Evolutionary conservation across 129 eudicot species (phyloP).

Genomic region (Apium graveolens): DNA sequence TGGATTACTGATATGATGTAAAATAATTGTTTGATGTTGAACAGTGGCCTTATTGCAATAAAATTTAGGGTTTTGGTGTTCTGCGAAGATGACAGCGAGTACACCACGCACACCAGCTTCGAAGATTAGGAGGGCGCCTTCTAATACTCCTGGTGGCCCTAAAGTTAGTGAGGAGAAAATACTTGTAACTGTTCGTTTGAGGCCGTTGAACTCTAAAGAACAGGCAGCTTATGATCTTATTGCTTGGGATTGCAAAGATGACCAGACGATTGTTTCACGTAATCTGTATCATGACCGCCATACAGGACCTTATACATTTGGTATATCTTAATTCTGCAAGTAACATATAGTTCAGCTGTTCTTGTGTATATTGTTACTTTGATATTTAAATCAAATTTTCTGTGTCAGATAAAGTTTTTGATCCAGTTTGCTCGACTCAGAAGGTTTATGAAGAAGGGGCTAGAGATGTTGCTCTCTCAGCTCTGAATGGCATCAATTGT

Average conservation of each 20-base stretch:
- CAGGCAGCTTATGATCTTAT: conserved; percentile 69
- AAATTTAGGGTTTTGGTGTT: neutral
- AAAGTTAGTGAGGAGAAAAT: conserved; percentile 64
- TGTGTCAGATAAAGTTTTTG: conserved; percentile 76
- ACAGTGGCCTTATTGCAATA: neutral
- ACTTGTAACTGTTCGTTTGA: conserved; percentile 70
- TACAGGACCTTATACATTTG: conserved; percentile 54
- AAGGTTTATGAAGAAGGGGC: conserved; percentile 89
- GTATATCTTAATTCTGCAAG: conserved; percentile 20
- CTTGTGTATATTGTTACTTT: neutral
- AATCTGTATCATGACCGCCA: conserved; percentile 56
- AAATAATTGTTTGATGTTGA: neutral
- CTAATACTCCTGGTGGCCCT: conserved; percentile 46
- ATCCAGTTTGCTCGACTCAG: conserved; percentile 49
- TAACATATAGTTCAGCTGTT: neutral
- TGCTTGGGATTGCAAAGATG: conserved; percentile 77
- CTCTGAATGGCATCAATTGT: conserved; percentile 88
- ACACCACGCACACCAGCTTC: conserved; percentile 62
- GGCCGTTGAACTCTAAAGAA: conserved; percentile 77
- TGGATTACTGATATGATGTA: neutral
- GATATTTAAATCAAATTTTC: neutral
- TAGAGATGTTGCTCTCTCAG: conserved; percentile 92
- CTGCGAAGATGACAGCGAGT: conserved; percentile 37
- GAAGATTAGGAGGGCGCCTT: conserved; percentile 33
- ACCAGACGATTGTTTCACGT: conserved; percentile 53